Conservation (phyloP, 257 asterid species). For the Fraxinus americana region DNA sequence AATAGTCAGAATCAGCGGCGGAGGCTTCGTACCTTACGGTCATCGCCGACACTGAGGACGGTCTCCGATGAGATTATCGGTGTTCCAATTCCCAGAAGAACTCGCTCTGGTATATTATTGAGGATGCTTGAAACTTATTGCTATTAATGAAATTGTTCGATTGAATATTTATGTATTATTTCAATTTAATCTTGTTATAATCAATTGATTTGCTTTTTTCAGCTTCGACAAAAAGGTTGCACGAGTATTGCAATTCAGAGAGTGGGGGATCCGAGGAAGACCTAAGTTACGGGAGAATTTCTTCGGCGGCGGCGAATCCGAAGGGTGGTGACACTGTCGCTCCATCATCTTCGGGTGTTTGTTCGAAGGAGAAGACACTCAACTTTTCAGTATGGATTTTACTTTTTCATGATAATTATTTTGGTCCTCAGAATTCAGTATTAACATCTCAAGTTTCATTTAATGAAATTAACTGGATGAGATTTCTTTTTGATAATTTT, state of each 20-base stretch:
- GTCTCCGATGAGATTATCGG: constrained; percentile 50
- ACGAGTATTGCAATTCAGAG: constrained; percentile 40
- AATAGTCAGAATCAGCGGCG: constrained; percentile 34
- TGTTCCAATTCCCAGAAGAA: constrained; percentile 55
- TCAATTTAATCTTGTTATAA: constrained; percentile 4
- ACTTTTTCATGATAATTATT: background rate
- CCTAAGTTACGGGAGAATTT: constrained; percentile 35
- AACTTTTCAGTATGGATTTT: constrained; percentile 23
- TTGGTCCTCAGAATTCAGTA: background rate
- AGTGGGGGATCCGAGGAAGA: constrained; percentile 37
- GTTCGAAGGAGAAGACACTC: constrained; percentile 43
- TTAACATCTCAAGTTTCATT: background rate
- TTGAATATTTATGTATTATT: background rate
- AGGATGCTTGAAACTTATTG: background rate
- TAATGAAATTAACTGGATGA: constrained; percentile 21
- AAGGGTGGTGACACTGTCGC: constrained; percentile 26
- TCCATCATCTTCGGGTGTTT: constrained; percentile 42
- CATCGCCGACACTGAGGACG: constrained; percentile 40
- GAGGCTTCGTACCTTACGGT: constrained; percentile 40
- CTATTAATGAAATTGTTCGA: background rate
- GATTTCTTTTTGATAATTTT: constrained; percentile 15
- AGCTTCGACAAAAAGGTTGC: constrained; percentile 50
- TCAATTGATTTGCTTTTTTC: constrained; percentile 7
- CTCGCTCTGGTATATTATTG: constrained; percentile 56
- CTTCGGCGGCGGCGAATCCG: constrained; percentile 31